Evolutionary conservation across 768 basidiomycete species (phyloP), one percentile per base, ranked within the genome.

Genomic region (Leucocoprinus birnbaumii): DNA sequence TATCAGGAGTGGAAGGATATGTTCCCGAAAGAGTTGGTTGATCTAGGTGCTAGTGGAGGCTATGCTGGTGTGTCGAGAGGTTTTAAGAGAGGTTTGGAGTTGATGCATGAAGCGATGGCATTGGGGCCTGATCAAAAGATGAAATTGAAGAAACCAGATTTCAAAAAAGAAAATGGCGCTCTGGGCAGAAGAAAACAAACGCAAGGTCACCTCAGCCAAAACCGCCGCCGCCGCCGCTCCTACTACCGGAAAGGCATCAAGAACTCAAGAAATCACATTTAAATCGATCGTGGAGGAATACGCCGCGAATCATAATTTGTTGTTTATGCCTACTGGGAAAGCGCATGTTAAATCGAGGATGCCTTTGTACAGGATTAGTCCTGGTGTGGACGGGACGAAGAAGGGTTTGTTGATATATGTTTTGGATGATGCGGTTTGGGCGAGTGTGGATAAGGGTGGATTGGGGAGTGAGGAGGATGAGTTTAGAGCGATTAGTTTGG

Each of bases 81-180:
- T 14, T 97, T 98, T 65, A 91, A 86, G 42, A 80, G 85, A 47
- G 97, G 93, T 1, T 68, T 98, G 55, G 90, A 98, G 67, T 68
- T 98, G 58, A 97, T 99, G 94, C 91, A 97, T 66, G 85, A 87
- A 60, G 96, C 96, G 21, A 86, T 95, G 66, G 87, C 90, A 58
- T 76, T 98, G 24, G 94, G 94, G 6, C 77, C 84, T 2, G 82
- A 89, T 25, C 93, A 91, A 9, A 82, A 86, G 0, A 77, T 78
- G 0, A 80, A 79, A 59, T 72, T 94, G 26, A 77, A 75, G 42
- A 86, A 84, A 26, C 91, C 91, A 1, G 86, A 88, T 57, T 80
- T 81, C 66, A 71, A 72, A 40, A 74, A 69, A n/a, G 81, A 84
- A n/a, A 62, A 68, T 71, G 38, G 63, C 72, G 3, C 59, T 43